Base-by-base conservation (phyloP, 2,329 filamentous ascomycete species). In the Exophiala lecanii-corni region DNA sequence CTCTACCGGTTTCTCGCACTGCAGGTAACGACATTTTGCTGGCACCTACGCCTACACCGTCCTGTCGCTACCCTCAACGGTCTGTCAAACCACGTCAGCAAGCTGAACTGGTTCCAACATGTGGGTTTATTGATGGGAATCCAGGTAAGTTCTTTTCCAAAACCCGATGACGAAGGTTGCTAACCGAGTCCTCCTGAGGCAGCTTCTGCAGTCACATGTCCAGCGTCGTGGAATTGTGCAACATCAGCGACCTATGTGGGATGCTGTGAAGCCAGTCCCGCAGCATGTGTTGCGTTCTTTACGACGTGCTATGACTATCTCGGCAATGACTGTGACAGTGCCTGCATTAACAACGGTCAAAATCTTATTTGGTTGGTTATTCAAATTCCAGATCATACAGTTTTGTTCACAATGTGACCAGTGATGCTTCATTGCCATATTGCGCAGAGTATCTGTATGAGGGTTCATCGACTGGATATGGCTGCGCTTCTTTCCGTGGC, bases 291-390 rank as follows among this genome's bases (percentile, higher is more conserved):
- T 16, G 41, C 26, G 15, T 5, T 43, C 5, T 38, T 38, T 18
- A 43, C 41, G 9, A 30, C 20, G 2, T 43, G 41, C 30, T 43
- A 43, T 17, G 41, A 43, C 16, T 20, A 38, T 30, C 41, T 43
- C n/a, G 41, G 41, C 12, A 32, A 23, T 15, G 16, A n/a, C 13
- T 43, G 41, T 19, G 33, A 43, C 28, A 15, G 20, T 19, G 15
- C 33, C 9, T 43, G 41, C 25, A n/a, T 25, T 16, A 43, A 43
- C 19, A 43, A 43, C 18, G 33, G 33, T 18, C 9, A 37, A 7
- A 43, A 43, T 16, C 28, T 43, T 9, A 34, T 43, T 7, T 43
- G 41, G 41, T 43, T 19, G 31, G 41, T 18, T 13, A 5, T 17
- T 9, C 32, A 26, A n/a, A 25, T 3, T 21, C 7, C 13, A 10